A percentile compares a stretch with the other conserved stretches of the same genome.
Evolutionary conservation across 2,329 filamentous ascomycete genomes (phyloP).

Genomic region (Cercospora citrullina): DNA sequence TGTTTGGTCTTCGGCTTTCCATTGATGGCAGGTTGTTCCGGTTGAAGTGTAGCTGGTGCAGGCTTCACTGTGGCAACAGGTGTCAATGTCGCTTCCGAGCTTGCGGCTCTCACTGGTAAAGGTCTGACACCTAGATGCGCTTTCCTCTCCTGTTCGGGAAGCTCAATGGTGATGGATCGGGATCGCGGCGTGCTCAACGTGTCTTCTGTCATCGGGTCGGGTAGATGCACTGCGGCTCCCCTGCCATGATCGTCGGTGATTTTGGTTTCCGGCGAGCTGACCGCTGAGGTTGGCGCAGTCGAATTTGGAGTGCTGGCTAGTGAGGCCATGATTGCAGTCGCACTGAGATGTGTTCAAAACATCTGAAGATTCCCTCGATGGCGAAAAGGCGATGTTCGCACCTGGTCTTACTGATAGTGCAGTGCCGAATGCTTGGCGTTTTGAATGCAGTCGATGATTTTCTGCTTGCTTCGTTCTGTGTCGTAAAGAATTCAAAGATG

Average conservation of each 20-base stretch:
- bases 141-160: neutral
- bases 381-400: neutral
- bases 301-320: neutral
- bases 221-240: slow-evolving; percentile 6
- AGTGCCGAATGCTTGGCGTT: neutral
- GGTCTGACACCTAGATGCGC: neutral
- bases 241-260: slow-evolving; percentile 11
- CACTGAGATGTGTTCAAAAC: neutral
- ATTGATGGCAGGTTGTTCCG: neutral
- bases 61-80: neutral
- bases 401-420: neutral
- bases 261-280: slow-evolving; percentile 13
- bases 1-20: neutral
- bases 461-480: neutral
- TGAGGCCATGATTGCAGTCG: slow-evolving; percentile 6
- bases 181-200: neutral
- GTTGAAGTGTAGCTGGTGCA: neutral
- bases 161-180: slow-evolving; percentile 7
- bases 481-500: neutral
- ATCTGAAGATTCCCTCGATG: neutral
- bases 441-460: neutral
- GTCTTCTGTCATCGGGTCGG: slow-evolving; percentile 6
- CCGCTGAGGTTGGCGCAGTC: slow-evolving; percentile 2
- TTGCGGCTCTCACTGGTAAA: slow-evolving; percentile 1
- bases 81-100: slow-evolving; percentile 7